These are phyloP conservation scores for Trichosporon coremiiforme DNA, from an alignment of 1,284 basidiomycete species.

Conservation along the genomic window DNA sequence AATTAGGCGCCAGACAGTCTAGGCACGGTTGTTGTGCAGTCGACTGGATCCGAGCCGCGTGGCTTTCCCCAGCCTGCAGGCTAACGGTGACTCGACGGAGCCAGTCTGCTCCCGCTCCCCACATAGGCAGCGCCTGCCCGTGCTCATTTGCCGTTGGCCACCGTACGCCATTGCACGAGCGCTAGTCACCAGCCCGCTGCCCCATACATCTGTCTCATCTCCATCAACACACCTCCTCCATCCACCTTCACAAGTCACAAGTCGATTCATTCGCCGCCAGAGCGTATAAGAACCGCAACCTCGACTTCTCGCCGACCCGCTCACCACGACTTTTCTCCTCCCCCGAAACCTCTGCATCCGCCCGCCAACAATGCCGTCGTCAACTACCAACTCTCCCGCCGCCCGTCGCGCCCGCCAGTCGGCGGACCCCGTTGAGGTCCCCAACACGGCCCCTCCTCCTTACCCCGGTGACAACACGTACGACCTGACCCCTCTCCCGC, in stretches of 20 bases:
- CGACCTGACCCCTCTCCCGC: constrained; percentile 45
- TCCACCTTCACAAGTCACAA: background rate
- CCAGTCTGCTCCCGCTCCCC: background rate
- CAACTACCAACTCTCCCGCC: background rate
- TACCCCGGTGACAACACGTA: constrained; percentile 39
- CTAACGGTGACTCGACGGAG: background rate
- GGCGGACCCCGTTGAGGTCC: constrained; percentile 37
- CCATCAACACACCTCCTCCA: background rate
- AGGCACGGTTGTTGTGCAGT: background rate
- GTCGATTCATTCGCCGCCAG: background rate
- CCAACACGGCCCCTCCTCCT: constrained; percentile 44
- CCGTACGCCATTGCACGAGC: background rate
- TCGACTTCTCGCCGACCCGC: background rate
- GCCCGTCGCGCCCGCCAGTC: constrained; percentile 15
- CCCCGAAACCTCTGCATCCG: background rate
- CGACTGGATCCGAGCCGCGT: too few relatives aligned
- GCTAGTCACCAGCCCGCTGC: background rate
- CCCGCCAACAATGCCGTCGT: constrained; percentile 24
- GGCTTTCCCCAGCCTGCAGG: background rate
- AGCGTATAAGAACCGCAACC: background rate
- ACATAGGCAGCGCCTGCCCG: background rate
- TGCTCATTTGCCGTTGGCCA: background rate
- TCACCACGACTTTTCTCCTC: background rate
- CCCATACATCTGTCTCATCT: background rate
- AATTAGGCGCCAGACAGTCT: background rate